A percentile compares a stretch with the other conserved stretches of the same genome.
Evolutionary conservation across 208 protist genomes (phyloP).

Genomic region (Leishmania arabica): DNA sequence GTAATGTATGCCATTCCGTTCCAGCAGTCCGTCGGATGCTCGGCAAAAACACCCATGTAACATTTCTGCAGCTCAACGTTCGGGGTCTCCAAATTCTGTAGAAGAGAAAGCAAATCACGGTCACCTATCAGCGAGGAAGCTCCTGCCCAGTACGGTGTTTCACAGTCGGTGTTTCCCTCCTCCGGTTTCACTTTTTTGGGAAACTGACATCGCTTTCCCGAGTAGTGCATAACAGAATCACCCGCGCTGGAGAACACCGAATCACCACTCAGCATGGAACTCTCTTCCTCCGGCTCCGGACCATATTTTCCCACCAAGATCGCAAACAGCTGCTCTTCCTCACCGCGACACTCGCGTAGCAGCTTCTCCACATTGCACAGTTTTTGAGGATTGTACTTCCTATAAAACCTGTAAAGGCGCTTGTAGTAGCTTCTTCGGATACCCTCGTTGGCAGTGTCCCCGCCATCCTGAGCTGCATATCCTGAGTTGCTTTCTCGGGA

Average conservation of each 20-base stretch:
- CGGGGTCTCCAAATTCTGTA: conserved; percentile 53
- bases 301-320: conserved; percentile 78
- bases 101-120: conserved; percentile 54
- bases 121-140: conserved; percentile 51
- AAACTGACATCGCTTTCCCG: conserved; percentile 55
- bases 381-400: conserved; percentile 78
- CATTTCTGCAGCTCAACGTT: conserved; percentile 76
- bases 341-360: conserved; percentile 45
- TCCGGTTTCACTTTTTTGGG: conserved; percentile 59
- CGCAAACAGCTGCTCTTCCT: conserved; percentile 77
- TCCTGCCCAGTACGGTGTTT: conserved; percentile 80
- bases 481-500: conserved; percentile 60
- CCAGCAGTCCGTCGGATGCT: conserved; percentile 62
- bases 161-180: conserved; percentile 75
- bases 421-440: conserved; percentile 40
- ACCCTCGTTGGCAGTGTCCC: conserved; percentile 25
- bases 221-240: conserved; percentile 58
- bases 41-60: conserved; percentile 65
- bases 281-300: conserved; percentile 43
- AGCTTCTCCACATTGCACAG: conserved; percentile 55
- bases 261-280: conserved; percentile 13
- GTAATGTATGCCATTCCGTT: conserved; percentile 83
- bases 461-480: conserved; percentile 37
- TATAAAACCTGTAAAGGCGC: conserved; percentile 70
- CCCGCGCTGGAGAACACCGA: conserved; percentile 50